phyloP scores from a whole-genome alignment of 2,329 filamentous ascomycete genomes.

The Cordyceps javanica region DNA sequence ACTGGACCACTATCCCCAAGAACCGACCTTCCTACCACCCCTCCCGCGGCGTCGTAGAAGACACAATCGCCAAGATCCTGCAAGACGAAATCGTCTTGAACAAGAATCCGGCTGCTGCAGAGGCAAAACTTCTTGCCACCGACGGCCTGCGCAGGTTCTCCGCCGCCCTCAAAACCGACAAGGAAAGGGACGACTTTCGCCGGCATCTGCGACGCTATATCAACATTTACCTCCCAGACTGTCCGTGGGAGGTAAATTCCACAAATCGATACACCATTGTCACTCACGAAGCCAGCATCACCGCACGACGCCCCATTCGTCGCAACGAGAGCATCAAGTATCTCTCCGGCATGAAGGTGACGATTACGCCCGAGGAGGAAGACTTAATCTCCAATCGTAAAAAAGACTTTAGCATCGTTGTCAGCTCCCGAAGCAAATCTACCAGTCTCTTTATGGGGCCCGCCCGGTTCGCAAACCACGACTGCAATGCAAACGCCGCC shows the following conservation, averaged over 20 bases:
- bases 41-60: constrained; percentile 68
- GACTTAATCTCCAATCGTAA: constrained; percentile 70
- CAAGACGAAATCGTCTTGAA: constrained; percentile 64
- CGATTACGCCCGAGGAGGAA: constrained; percentile 89
- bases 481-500: constrained; percentile 87
- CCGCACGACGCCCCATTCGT: constrained; percentile 71
- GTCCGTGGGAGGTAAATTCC: constrained; percentile 82
- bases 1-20: constrained; percentile 95
- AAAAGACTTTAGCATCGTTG: constrained; percentile 95
- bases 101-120: constrained; percentile 65
- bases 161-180: constrained; percentile 60
- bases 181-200: constrained; percentile 81
- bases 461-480: constrained; percentile 94
- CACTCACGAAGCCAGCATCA: constrained; percentile 81
- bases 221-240: constrained; percentile 87
- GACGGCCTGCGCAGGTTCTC: constrained; percentile 69
- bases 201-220: constrained; percentile 85
- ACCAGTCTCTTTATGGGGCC: constrained; percentile 91
- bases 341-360: constrained; percentile 82
- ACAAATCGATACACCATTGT: constrained; percentile 94
- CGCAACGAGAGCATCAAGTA: constrained; percentile 87
- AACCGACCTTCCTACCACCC: constrained; percentile 82
- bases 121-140: constrained; percentile 64
- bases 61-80: constrained; percentile 55
- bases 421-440: constrained; percentile 85